Base-by-base conservation (phyloP, 352 stramenopile species). In the Phytophthora tubulina region DNA sequence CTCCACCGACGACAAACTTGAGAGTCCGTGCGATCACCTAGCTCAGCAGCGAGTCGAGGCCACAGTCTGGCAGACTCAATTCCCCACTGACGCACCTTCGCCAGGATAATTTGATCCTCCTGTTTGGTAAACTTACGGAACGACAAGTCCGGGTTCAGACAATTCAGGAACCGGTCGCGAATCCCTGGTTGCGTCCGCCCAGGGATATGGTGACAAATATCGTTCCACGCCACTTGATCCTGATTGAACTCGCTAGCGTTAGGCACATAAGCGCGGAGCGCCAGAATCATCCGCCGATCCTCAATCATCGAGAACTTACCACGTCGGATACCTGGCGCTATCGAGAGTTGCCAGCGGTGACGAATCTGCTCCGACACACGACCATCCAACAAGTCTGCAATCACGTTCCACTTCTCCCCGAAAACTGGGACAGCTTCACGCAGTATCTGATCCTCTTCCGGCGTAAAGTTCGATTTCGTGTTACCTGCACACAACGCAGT, bases 331-430 rank as follows among this genome's bases (percentile, higher is more conserved):
- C 82, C 73, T 21, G 86, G 86, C 9, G 82, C 84, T 27, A 94
- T 73, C 45, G 85, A 85, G 15, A 85, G 75, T 64, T 94, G 86
- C 85, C 85, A 94, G 0, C 86, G 85, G 52, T 92, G 84, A n/a
- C 85, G 83, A 36, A 94, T 78, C 64, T 94, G 86, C 76, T 94
- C 86, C 2, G 86, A 69, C 27, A 94, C 76, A 21, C 85, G 85
- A 1, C 83, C 86, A 51, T 94, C 86, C 72, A 94, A 76, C 32
- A 94, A 78, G 53, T 92, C 86, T 2, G 86, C 86, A 68, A 94
- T 90, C 53, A 91, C 82, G 15, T 88, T 90, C 85, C 84, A 94
- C 45, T 88, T 88, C 59, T 94, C 86, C n/a, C 86, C 86, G 63
- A 94, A 92, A 6, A 93, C 76, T 3, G 74, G 61, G 3, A 94